A percentile compares a stretch with the other conserved stretches of the same genome.
Evolutionary conservation across 2,329 filamentous ascomycete genomes (phyloP).

Genomic region (Aspergillus texensis): DNA sequence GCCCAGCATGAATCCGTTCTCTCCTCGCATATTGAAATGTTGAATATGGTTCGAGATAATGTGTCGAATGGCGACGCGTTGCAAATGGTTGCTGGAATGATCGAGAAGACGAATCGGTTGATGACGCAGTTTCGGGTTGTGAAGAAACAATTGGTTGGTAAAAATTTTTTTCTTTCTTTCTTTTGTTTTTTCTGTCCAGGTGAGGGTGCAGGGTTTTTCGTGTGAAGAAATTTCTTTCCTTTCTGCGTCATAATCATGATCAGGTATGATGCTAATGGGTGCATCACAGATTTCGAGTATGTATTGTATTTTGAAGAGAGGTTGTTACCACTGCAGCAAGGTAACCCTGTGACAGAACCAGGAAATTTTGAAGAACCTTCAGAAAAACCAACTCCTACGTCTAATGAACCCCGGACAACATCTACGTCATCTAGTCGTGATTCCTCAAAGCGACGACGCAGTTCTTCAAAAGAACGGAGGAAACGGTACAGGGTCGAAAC

Average conservation of each 20-base stretch:
- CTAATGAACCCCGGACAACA: background rate
- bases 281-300: background rate
- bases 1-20: constrained; percentile 45
- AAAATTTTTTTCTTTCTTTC: background rate
- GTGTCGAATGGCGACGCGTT: constrained; percentile 32
- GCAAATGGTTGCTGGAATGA: constrained; percentile 37
- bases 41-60: constrained; percentile 38
- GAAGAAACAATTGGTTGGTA: constrained; percentile 37
- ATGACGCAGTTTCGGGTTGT: constrained; percentile 39
- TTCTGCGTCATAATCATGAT: background rate
- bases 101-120: constrained; percentile 43
- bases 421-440: background rate
- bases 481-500: constrained; percentile 24
- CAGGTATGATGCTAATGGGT: background rate
- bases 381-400: background rate
- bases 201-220: no score
- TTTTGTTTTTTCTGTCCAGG: background rate
- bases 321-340: background rate
- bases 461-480: background rate
- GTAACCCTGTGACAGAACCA: constrained; percentile 10
- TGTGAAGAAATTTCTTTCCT: background rate
- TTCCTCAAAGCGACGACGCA: background rate
- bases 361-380: background rate
- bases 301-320: background rate
- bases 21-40: constrained; percentile 42